Evolutionary conservation across 768 basidiomycete species (phyloP).

Genomic region (Tricholoma matsutake): DNA sequence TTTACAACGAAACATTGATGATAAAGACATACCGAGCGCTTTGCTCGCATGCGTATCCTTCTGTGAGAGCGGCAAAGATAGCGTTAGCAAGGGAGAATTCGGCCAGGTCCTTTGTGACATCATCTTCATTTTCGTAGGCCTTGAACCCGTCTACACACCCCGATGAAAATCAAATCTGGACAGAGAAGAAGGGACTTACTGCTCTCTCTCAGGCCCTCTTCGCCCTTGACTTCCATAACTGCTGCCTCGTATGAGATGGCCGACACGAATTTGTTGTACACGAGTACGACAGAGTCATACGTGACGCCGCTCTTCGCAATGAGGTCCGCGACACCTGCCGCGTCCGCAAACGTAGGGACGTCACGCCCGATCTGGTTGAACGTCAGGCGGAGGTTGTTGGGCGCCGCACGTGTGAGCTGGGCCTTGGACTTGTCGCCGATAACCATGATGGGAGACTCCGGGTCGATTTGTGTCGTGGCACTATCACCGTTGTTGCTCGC

Average conservation of each 20-base stretch:
- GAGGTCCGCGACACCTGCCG: slow-evolving; percentile 90
- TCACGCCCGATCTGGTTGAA: slow-evolving; percentile 99
- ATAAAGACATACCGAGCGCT: slow-evolving; percentile 66
- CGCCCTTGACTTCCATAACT: slow-evolving; percentile 74
- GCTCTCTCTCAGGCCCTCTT: slow-evolving; percentile 76
- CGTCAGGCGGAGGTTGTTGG: slow-evolving; percentile 70
- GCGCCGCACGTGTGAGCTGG: slow-evolving; percentile 71
- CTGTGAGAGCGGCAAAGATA: slow-evolving; percentile 89
- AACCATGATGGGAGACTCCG: slow-evolving; percentile 73
- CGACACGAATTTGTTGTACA: slow-evolving; percentile 85
- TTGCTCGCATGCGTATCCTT: slow-evolving; percentile 94
- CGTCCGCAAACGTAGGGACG: slow-evolving; percentile 96
- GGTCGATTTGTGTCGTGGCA: slow-evolving; percentile 43
- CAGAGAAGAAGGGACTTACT: slow-evolving; percentile 43
- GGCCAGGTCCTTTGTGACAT: slow-evolving; percentile 87
- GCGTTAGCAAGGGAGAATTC: slow-evolving; percentile 98
- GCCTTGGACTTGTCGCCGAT: slow-evolving; percentile 97
- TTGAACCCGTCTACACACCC: slow-evolving; percentile 72
- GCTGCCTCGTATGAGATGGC: slow-evolving; percentile 88
- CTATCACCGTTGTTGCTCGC: slow-evolving; percentile 25
- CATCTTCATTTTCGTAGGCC: slow-evolving; percentile 97
- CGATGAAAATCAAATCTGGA: background rate
- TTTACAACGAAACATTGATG: background rate
- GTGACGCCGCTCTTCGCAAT: slow-evolving; percentile 81
- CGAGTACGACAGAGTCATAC: slow-evolving; percentile 79